Evolutionary conservation across 306 rosid species (phyloP), one percentile per base, ranked within the genome.

Genomic region (Gillenia trifoliata): DNA sequence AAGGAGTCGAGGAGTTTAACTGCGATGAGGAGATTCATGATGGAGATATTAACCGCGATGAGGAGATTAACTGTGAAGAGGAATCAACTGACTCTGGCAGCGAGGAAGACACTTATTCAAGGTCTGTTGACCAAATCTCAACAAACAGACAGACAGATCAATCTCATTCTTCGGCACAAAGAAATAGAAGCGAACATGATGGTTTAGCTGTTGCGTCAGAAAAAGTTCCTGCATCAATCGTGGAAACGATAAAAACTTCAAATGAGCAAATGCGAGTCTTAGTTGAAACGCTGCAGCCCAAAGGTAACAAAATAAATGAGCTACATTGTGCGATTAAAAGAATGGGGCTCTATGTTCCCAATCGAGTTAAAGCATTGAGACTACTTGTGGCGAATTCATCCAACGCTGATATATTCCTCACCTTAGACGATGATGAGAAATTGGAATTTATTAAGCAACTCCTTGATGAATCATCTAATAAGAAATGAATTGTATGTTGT

Each of bases 401-500:
- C 26, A 56, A 71, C 56, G 75, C 55, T 56, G 66, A 71, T n/a
- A 38, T 71, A 17, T 71, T 71, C 45, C 75, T 71, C 17, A 17
- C 54, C 49, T 56, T 71, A 47, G 66, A 71, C 25, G 29, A 57
- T 11, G 75, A 71, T 16, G 75, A 71, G 66, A 71, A 71, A 57
- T 5, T 57, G 16, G 75, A 71, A 38, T 71, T 71, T 57, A 55
- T 71, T 22, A 71, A 71, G 66, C 75, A 56, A 25, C 75, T 71
- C 55, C 57, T 71, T 38, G 75, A 71, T 57, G 75, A 71, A 56
- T 56, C 75, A 22, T 71, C 66, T 36, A 19, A 13, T 16, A 56
- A 36, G 36, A 22, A 52, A 25, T 70, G 34, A 54, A 36, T 33
- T 70, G 30, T 70, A 52, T 22, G n/a, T 52, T 15, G 23, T 6